These are phyloP conservation scores for Phytophthora sojae DNA, from an alignment of 352 stramenopile species.

Conservation along the genomic window DNA sequence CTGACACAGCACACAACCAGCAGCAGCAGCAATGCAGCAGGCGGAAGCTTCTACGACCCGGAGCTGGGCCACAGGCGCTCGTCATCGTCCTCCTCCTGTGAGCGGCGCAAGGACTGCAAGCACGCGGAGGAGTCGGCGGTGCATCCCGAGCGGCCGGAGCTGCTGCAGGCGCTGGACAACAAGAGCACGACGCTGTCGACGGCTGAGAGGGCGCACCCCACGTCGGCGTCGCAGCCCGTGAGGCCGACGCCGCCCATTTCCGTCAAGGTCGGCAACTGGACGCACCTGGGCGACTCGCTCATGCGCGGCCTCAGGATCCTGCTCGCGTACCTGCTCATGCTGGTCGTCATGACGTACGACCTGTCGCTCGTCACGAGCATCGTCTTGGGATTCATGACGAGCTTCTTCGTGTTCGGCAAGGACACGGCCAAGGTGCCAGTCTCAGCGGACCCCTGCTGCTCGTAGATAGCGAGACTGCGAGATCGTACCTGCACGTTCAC, in stretches of 20 bases:
- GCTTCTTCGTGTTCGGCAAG: slow-evolving; percentile 75
- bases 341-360: slow-evolving; percentile 85
- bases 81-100: not conserved
- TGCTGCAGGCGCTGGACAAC: slow-evolving; percentile 14
- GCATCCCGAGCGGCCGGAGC: slow-evolving; percentile 27
- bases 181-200: slow-evolving; percentile 30
- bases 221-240: slow-evolving; percentile 9
- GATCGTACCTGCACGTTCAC: not conserved
- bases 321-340: slow-evolving; percentile 84
- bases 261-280: slow-evolving; percentile 59
- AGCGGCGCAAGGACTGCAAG: slow-evolving; percentile 9
- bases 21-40: not conserved
- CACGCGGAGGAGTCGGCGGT: slow-evolving; percentile 28
- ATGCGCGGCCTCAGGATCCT: slow-evolving; percentile 71
- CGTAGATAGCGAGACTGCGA: slow-evolving; percentile 16
- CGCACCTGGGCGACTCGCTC: slow-evolving; percentile 66
- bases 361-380: slow-evolving; percentile 66
- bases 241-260: slow-evolving; percentile 1
- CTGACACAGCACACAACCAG: not conserved
- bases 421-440: slow-evolving; percentile 74
- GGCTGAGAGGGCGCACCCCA: slow-evolving; percentile 9
- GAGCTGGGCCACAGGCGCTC: slow-evolving; percentile 19
- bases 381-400: slow-evolving; percentile 67
- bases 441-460: slow-evolving; percentile 79
- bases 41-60: slow-evolving; percentile 39